Evolutionary conservation across 305 asterid genomes (phyloP).

Genomic region (Rubia balearica): DNA sequence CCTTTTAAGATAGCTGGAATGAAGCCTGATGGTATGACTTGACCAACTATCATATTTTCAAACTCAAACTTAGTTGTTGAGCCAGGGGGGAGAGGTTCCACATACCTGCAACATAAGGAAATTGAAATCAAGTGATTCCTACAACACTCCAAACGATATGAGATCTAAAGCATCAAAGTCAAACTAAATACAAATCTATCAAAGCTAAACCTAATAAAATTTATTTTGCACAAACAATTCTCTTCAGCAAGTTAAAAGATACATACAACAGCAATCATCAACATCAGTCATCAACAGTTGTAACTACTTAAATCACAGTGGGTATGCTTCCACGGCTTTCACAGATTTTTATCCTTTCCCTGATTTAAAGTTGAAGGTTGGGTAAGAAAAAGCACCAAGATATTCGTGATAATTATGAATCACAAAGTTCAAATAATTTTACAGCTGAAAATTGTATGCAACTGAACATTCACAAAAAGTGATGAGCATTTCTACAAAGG

Average conservation of each 20-base stretch:
- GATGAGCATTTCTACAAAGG: not conserved
- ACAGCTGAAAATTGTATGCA: not conserved
- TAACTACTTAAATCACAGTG: not conserved
- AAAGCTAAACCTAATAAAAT: not conserved
- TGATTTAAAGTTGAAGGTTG: not conserved
- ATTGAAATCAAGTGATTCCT: not conserved
- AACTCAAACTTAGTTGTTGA: conserved; percentile 74
- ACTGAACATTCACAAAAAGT: not conserved
- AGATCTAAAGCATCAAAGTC: no score
- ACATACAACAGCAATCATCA: not conserved
- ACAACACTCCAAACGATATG: no score
- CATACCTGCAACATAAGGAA: conserved; percentile 44
- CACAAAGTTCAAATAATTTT: not conserved
- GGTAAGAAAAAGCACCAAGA: not conserved
- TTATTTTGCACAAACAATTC: not conserved
- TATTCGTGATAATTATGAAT: not conserved
- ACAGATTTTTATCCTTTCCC: not conserved
- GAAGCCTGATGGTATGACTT: conserved; percentile 78
- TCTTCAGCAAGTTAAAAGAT: not conserved
- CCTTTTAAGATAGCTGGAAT: conserved; percentile 98
- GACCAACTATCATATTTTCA: conserved; percentile 83
- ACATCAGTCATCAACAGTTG: not conserved
- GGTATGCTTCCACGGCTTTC: not conserved
- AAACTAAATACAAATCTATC: not conserved
- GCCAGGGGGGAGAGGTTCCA: conserved; percentile 88